phyloP scores from a whole-genome alignment of 1,284 basidiomycete genomes.

The Ganoderma leucocontextum region DNA sequence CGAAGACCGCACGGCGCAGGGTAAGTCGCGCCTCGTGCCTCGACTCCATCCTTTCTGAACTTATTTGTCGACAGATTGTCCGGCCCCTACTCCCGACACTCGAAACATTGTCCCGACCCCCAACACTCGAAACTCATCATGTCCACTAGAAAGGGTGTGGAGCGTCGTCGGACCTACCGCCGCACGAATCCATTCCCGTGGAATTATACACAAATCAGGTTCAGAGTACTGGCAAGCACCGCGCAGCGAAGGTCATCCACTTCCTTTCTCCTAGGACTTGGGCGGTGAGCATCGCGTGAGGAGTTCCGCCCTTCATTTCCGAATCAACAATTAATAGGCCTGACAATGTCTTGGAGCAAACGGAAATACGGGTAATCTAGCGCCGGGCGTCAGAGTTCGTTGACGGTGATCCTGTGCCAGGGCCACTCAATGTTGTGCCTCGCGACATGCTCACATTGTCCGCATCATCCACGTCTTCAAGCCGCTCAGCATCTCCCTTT shows the following conservation, averaged over 20 bases:
- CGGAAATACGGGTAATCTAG: background rate
- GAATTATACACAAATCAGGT: background rate
- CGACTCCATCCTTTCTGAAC: too few relatives aligned
- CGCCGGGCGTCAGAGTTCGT: background rate
- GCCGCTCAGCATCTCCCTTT: background rate
- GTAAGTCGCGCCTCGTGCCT: too few relatives aligned
- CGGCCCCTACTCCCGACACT: too few relatives aligned
- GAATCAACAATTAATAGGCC: background rate
- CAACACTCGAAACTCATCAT: too few relatives aligned
- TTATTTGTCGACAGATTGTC: too few relatives aligned
- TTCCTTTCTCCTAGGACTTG: background rate
- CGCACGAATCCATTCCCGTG: background rate
- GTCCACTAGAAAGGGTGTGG: too few relatives aligned
- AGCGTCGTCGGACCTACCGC: too few relatives aligned
- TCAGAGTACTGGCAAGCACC: background rate
- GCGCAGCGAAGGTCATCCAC: background rate
- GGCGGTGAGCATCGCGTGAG: background rate
- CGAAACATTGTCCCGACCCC: too few relatives aligned
- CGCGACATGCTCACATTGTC: background rate
- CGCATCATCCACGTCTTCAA: background rate
- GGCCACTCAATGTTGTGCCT: background rate
- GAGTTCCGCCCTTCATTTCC: background rate
- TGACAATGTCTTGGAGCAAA: background rate
- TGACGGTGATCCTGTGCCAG: background rate
- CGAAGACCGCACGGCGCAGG: too few relatives aligned